Base-by-base conservation (phyloP, 306 rosid species). In the Lathyrus tuberosus region DNA sequence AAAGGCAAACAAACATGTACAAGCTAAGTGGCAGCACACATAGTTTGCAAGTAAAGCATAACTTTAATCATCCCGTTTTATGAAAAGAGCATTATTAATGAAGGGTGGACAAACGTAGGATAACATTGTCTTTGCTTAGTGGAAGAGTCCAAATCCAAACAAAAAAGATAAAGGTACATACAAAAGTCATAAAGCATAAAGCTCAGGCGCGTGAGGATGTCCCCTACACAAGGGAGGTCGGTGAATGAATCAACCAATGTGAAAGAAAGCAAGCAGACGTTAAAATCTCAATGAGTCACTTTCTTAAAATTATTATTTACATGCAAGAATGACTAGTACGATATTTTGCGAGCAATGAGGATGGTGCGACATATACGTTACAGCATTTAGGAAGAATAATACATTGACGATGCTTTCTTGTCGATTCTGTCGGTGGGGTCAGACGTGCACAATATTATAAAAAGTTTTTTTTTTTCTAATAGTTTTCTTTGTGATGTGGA, bases 141-240 rank as follows among this genome's bases (percentile, higher is more conserved):
- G 79, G 76, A 26, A 72, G 81, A 49, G 86, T 78, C 81, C 72
- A 54, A 74, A 72, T 70, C 16, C 9, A 69, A 65, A 69, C 67
- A 65, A 85, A 84, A 71, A 78, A 53, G 62, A 2, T 59, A 70
- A 58, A 42, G 57, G 53, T 4, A 33, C 2, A 75, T 69, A 65
- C 37, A 75, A 74, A 80, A 77, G 85, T 0, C n/a, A 61, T 33
- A 81, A 76, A 84, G 81, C 79, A 70, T 10, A 54, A 82, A 80
- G 66, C 52, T 10, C 61, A 48, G 78, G 20, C 33, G 65, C 82
- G 84, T 82, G 87, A 70, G 81, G 74, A 67, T 78, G 87, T 84
- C 65, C 78, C 79, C 82, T 77, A 9, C 56, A 22, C 41, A 59
- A 49, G 3, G 15, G 16, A 40, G 53, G 81, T 75, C 77, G 81